phyloP scores from a whole-genome alignment of 345 rosid genomes.

The Populus deltoides region DNA sequence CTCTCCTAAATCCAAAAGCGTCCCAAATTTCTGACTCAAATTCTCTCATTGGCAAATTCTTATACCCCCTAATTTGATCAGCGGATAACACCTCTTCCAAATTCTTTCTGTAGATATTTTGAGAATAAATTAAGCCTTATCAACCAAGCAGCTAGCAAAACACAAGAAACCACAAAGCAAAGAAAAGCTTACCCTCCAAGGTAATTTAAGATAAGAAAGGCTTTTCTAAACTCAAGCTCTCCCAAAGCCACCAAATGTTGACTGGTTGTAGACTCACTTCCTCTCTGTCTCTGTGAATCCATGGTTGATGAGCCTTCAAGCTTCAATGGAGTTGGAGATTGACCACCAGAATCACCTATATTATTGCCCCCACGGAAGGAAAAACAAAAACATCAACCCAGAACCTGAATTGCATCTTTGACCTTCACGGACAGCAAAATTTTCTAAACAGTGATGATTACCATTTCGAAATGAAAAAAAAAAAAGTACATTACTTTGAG shows the following conservation, averaged over 20 bases:
- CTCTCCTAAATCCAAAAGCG: constrained; percentile 10
- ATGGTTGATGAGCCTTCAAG: no score
- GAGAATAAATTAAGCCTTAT: neutral
- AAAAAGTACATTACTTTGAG: neutral
- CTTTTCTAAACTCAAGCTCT: constrained; percentile 61
- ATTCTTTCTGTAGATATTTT: constrained; percentile 21
- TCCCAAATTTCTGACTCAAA: constrained; percentile 57
- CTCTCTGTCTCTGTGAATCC: no score
- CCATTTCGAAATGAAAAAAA: neutral
- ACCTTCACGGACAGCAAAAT: no score
- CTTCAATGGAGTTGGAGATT: neutral
- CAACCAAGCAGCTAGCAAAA: neutral
- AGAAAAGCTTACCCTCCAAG: constrained; percentile 52
- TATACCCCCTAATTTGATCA: constrained; percentile 39
- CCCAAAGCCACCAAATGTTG: constrained; percentile 47
- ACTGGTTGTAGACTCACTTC: neutral
- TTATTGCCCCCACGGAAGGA: no score
- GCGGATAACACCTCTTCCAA: constrained; percentile 33
- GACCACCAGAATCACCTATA: neutral
- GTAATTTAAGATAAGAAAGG: constrained; percentile 59
- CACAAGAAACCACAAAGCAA: neutral
- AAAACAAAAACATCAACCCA: no score
- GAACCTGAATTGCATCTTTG: no score
- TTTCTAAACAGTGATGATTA: no score
- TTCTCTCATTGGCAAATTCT: constrained; percentile 40